These are phyloP conservation scores for Magnolia sinica DNA, from an alignment of 164 flowering plant genomes.

Conservation along the genomic window DNA sequence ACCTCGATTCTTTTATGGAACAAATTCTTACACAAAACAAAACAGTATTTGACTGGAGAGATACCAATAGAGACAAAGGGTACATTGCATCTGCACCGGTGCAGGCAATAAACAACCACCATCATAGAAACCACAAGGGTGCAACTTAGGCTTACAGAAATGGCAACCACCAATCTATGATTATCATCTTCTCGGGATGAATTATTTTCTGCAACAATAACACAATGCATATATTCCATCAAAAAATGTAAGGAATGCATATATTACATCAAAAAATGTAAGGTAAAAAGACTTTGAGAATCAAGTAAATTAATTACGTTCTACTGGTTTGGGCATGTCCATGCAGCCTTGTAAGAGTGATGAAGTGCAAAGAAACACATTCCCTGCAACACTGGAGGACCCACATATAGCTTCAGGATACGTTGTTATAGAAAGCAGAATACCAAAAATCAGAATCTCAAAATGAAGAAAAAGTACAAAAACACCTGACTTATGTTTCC, in stretches of 20 bases:
- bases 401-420: not conserved
- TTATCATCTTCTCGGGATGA: conserved; percentile 25
- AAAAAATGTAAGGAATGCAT: not conserved
- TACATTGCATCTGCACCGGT: conserved; percentile 58
- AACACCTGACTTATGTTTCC: not conserved
- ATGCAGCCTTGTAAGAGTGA: conserved; percentile 46
- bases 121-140: conserved; percentile 46
- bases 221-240: not conserved
- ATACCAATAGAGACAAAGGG: conserved; percentile 62
- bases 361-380: conserved; percentile 64
- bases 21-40: not conserved
- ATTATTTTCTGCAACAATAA: conserved; percentile 44
- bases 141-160: conserved; percentile 54
- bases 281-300: not conserved
- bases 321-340: conserved; percentile 37
- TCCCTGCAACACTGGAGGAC: conserved; percentile 70
- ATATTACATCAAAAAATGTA: conserved; percentile 10
- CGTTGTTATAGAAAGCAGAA: not conserved
- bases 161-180: conserved; percentile 50
- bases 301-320: conserved; percentile 36
- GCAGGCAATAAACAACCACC: conserved; percentile 60
- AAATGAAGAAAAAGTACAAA: not conserved
- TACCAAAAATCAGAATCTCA: not conserved
- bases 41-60: conserved; percentile 8
- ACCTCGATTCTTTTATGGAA: not conserved